These are phyloP conservation scores for Rhododendron henanense DNA, from an alignment of 148 eudicot genomes.

Conservation along the genomic window DNA sequence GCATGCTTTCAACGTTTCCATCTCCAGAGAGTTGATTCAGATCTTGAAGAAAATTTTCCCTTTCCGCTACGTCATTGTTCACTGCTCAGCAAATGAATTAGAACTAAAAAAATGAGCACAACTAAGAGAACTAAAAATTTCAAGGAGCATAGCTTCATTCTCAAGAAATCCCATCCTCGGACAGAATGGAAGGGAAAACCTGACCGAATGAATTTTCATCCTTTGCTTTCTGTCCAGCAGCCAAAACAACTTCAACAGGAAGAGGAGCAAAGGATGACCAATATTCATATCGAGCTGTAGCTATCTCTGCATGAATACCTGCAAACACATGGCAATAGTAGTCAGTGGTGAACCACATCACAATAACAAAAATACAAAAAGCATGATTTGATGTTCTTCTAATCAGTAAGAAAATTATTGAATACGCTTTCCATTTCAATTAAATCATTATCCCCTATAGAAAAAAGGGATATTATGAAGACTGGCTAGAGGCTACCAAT, in stretches of 20 bases:
- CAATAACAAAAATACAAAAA: not conserved
- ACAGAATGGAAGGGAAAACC: not conserved
- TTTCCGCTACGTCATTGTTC: constrained; percentile 46
- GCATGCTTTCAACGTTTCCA: constrained; percentile 82
- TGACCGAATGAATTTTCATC: constrained; percentile 49
- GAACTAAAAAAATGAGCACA: constrained; percentile 1
- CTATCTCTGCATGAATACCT: constrained; percentile 88
- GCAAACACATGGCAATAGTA: constrained; percentile 3
- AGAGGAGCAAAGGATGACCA: constrained; percentile 86
- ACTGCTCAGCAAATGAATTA: constrained; percentile 35
- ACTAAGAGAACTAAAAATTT: not conserved
- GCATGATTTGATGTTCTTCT: not conserved
- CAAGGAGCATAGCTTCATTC: not conserved
- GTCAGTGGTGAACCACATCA: not conserved
- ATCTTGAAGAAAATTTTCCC: constrained; percentile 28
- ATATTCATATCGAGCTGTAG: constrained; percentile 61
- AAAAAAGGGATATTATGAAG: not conserved
- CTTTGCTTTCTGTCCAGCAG: constrained; percentile 83
- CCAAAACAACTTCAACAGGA: constrained; percentile 74
- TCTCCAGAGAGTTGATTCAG: constrained; percentile 46
- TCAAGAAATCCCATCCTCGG: not conserved
- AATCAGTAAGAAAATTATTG: not conserved
- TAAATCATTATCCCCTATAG: not conserved
- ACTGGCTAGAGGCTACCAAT: not conserved
- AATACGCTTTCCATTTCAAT: not conserved